Base-by-base conservation (phyloP, 208 protist genomes). In the Leishmania turanica region DNA sequence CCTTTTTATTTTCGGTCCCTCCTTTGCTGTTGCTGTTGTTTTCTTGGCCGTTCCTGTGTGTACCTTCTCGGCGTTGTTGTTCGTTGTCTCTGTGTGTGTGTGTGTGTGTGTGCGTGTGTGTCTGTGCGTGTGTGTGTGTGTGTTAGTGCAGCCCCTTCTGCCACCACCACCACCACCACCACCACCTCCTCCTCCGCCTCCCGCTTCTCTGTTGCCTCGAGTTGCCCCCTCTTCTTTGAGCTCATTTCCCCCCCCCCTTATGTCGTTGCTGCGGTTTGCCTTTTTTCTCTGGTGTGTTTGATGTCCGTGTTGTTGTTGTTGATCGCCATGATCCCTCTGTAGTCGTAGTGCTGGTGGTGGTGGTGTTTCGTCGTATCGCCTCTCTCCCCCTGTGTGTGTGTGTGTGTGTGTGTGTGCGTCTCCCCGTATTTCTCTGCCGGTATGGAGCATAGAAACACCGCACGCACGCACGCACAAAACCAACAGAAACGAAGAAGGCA, bases 241-340 rank as follows among this genome's bases (percentile, higher is more conserved):
- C 49, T 77, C 34, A 11, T 66, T 45, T 69, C 15, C 21, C 34
- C 15, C 21, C 34, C 34, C 34, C n/a, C 4, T 37, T 1, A 3
- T 45, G 31, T 42, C 37, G 11, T 7, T n/a, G 21, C 65, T 19
- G 40, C n/a, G 78, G 15, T 13, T 78, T 78, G 75, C n/a, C 80
- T 31, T n/a, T 70, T 21, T 27, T n/a, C 42, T 49, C 42, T 72
- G 13, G 49, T 17, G 7, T 53, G 49, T 49, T 65, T 8, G 15
- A 4, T 77, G 56, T 77, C 40, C 24, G 27, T 19, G 7, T 21
- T 45, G 37, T 21, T 45, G 37, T 13, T 8, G 3, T 31, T 24
- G 60, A 7, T 31, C 60, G 60, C n/a, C 27, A 15, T 65, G 7
- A 7, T 34, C 60, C 1, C 60, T 31, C 15, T 3, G 49, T 11